These are phyloP conservation scores for Populus hybrid DNA, from an alignment of 441 rosid genomes.

Conservation along the genomic window DNA sequence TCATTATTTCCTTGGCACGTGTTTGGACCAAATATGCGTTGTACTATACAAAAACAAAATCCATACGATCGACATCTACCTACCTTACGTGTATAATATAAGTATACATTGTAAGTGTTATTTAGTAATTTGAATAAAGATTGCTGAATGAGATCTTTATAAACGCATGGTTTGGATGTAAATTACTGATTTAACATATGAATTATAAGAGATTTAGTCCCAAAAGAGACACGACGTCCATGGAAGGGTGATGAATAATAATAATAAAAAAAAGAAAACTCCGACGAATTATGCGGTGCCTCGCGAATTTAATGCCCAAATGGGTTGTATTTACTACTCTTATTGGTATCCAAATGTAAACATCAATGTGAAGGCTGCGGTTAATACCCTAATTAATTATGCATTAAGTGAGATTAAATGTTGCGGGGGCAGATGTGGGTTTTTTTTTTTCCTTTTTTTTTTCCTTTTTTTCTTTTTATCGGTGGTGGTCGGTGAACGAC, in stretches of 20 bases:
- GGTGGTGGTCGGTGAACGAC: conserved; percentile 31
- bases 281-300: conserved; percentile 24
- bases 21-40: not conserved
- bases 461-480: too few species aligned
- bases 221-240: too few species aligned
- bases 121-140: too few species aligned
- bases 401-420: conserved; percentile 16
- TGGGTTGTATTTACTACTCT: not conserved
- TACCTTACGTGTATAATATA: too few species aligned
- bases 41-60: not conserved
- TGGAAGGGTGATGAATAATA: too few species aligned
- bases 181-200: too few species aligned
- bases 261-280: too few species aligned
- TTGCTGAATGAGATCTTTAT: too few species aligned
- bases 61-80: too few species aligned
- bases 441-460: not conserved
- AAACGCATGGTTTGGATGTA: too few species aligned
- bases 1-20: not conserved
- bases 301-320: conserved; percentile 5
- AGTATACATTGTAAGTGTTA: too few species aligned
- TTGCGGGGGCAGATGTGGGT: not conserved
- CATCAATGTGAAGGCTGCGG: not conserved
- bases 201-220: too few species aligned
- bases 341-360: not conserved
- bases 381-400: not conserved